Evolutionary conservation across 2,329 filamentous ascomycete species (phyloP).

Genomic region (Mollisiaceae sp.): DNA sequence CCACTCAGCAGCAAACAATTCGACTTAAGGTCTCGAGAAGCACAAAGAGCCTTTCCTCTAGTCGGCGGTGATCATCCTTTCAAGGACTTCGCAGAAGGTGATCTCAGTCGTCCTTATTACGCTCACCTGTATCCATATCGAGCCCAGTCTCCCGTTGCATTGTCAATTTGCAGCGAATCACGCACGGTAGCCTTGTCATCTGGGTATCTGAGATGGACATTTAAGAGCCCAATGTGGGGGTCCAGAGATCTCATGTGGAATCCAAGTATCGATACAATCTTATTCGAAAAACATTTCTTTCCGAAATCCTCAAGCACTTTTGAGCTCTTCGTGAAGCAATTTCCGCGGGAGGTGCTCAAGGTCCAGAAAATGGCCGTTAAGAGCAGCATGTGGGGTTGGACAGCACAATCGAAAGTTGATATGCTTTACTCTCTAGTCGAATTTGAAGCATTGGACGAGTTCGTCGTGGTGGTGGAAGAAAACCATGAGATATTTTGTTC

Average conservation of each 20-base stretch:
- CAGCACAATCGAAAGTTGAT: not conserved
- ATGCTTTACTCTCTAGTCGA: not conserved
- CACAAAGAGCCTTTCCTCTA: not conserved
- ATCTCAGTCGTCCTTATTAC: not conserved
- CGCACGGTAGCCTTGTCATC: not conserved
- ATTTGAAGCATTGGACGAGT: not conserved
- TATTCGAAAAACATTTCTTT: not conserved
- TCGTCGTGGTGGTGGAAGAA: not conserved
- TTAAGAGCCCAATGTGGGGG: not conserved
- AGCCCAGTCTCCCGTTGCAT: not conserved
- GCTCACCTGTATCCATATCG: not conserved
- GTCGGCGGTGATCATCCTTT: not conserved
- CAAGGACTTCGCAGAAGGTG: not conserved
- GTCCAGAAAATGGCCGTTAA: not conserved
- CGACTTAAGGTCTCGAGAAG: not conserved
- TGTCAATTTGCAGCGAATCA: not conserved
- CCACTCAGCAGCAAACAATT: not conserved
- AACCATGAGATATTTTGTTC: not conserved
- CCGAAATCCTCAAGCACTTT: not conserved
- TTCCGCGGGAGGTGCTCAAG: not conserved
- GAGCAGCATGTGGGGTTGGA: not conserved
- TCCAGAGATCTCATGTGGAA: not conserved
- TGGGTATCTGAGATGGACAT: not conserved
- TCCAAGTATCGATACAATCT: constrained; percentile 1
- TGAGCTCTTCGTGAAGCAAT: not conserved